Conservation (phyloP, 306 rosid genomes). For the Dalbergia cultrata region DNA sequence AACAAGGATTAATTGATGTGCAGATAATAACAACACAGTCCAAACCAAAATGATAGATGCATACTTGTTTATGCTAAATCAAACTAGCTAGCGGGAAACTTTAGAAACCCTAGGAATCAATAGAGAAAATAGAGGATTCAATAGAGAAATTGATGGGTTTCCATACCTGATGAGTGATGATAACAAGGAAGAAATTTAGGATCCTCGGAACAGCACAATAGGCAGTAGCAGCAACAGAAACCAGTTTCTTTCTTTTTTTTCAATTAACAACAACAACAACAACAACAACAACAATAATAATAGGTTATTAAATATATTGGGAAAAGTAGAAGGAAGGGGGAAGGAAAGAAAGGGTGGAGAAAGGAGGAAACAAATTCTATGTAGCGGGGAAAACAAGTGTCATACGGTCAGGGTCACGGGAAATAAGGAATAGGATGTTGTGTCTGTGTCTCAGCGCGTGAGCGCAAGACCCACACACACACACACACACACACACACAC, state of each 20-base stretch:
- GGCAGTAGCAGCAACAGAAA: neutral
- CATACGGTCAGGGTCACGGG: neutral
- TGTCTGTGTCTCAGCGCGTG: too few relatives aligned
- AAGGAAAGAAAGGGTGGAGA: neutral
- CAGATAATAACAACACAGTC: neutral
- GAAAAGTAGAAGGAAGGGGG: neutral
- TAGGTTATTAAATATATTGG: too few relatives aligned
- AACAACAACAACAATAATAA: neutral
- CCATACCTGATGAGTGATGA: slow-evolving; percentile 13
- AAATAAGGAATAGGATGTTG: neutral
- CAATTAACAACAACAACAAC: neutral
- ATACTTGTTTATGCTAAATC: neutral
- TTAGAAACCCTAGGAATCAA: slow-evolving; percentile 33
- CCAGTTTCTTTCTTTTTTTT: neutral
- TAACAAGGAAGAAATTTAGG: neutral
- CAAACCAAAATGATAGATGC: neutral
- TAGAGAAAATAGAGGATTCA: neutral
- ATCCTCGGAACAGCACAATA: neutral
- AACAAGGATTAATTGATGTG: neutral
- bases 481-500: too few relatives aligned
- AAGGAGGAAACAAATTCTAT: neutral
- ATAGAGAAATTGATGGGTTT: neutral
- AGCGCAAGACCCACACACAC: too few relatives aligned
- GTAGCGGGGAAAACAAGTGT: neutral
- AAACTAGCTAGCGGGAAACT: neutral